phyloP scores from a whole-genome alignment of 1,139 yeast species.

The Blastobotrys elegans region DNA sequence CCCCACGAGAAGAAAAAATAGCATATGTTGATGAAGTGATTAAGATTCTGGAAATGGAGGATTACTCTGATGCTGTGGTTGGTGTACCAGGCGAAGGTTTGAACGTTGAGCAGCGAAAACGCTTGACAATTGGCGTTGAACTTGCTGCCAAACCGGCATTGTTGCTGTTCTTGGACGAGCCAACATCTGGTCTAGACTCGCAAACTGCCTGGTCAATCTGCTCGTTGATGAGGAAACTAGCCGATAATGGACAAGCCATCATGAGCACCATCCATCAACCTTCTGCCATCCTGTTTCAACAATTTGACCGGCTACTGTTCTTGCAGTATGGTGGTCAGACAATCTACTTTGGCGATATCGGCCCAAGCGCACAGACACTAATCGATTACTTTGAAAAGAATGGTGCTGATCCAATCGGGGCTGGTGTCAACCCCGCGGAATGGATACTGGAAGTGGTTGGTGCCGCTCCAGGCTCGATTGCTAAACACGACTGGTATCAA shows the following conservation, averaged over 20 bases:
- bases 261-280: slow-evolving; percentile 84
- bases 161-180: slow-evolving; percentile 74
- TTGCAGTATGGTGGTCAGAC: slow-evolving; percentile 72
- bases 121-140: slow-evolving; percentile 81
- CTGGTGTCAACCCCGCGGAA: slow-evolving; percentile 72
- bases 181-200: slow-evolving; percentile 92
- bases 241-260: slow-evolving; percentile 77
- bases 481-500: slow-evolving; percentile 58
- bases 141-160: slow-evolving; percentile 67
- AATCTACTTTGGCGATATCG: slow-evolving; percentile 77
- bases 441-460: slow-evolving; percentile 81
- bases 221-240: slow-evolving; percentile 67
- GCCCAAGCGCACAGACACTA: slow-evolving; percentile 55
- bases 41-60: slow-evolving; percentile 76
- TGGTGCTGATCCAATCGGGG: slow-evolving; percentile 64
- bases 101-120: slow-evolving; percentile 84
- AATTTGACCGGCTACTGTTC: slow-evolving; percentile 70
- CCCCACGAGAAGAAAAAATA: slow-evolving; percentile 65
- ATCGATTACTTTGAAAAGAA: slow-evolving; percentile 63
- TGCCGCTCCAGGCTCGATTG: slow-evolving; percentile 73
- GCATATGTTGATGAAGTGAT: slow-evolving; percentile 62
- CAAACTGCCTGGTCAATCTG: slow-evolving; percentile 89
- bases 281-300: slow-evolving; percentile 68
- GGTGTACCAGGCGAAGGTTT: slow-evolving; percentile 88
- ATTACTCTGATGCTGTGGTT: slow-evolving; percentile 74